Evolutionary conservation across 208 protist species (phyloP), one percentile per base, ranked within the genome.

Genomic region (Strigomonas culicis): DNA sequence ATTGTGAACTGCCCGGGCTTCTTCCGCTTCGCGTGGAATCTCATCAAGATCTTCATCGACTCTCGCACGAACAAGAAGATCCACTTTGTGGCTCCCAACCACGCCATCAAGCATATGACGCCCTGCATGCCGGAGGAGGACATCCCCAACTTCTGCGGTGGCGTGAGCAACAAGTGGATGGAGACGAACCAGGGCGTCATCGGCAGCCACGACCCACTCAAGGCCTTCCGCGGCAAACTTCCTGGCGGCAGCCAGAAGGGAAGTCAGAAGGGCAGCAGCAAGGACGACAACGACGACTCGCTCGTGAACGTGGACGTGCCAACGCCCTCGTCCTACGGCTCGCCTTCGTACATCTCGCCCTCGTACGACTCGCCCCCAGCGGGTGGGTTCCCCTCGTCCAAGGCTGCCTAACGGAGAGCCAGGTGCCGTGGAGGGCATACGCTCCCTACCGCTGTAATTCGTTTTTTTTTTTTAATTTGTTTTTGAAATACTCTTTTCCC

Each of bases 51-150:
- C 52, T 94, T 94, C 65, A 77, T 94, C 30, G 81, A 94, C 63
- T 77, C 82, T 21, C 79, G 81, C 59, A 94, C 88, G 3, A 88
- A 86, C 66, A 83, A 85, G 63, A 93, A 95, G 70, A 86, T 92
- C 46, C 72, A 70, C 59, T 84, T 93, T 58, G 65, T 81, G 51
- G 60, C 78, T 1, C 77, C 75, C 13, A 64, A 66, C 58, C 70
- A 86, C 55, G 79, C 70, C 11, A 58, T 83, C 10, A 75, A 90
- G 58, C 65, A 41, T 31, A 65, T 94, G 72, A 72, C 72, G 63
- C 36, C 58, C 51, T 72, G 77, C 27, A 94, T 94, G 84, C 74
- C 57, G 24, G 73, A 84, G 72, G 68, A 78, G 66, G 74, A 84
- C 22, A 90, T 94, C 36, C 84, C 88, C 27, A 76, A 86, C 66